Evolutionary conservation across 306 rosid species (phyloP).

Genomic region (Begonia loranthoides): DNA sequence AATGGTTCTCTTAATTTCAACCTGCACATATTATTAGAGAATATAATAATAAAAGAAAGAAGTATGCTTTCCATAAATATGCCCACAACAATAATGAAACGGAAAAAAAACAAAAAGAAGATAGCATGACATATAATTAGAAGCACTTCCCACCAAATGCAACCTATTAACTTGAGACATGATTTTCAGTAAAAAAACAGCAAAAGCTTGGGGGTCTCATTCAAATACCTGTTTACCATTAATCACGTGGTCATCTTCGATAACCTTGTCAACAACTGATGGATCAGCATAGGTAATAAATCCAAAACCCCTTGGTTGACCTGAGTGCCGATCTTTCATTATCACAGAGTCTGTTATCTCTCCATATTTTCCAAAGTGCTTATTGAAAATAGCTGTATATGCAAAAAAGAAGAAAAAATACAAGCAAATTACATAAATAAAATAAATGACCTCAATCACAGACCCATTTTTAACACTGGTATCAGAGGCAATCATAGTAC

Average conservation of each 20-base stretch:
- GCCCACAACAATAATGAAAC: background rate
- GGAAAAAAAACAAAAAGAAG: background rate
- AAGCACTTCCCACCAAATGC: background rate
- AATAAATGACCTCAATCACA: no score
- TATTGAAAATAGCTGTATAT: constrained; percentile 46
- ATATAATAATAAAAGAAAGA: background rate
- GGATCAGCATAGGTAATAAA: constrained; percentile 83
- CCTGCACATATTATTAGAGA: constrained; percentile 20
- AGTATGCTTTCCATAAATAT: background rate
- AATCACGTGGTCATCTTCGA: constrained; percentile 61
- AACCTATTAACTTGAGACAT: no score
- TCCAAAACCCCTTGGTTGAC: constrained; percentile 83
- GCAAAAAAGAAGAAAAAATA: constrained; percentile 4
- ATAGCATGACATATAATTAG: background rate
- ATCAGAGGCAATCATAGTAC: background rate
- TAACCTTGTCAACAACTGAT: constrained; percentile 69
- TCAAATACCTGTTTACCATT: constrained; percentile 55
- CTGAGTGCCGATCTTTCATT: constrained; percentile 79
- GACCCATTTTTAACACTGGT: no score
- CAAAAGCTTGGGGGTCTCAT: no score
- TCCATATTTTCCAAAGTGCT: constrained; percentile 81
- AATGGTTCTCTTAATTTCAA: constrained; percentile 88
- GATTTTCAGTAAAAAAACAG: no score
- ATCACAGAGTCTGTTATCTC: constrained; percentile 87
- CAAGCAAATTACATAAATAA: background rate